phyloP scores from a whole-genome alignment of 2,329 filamentous ascomycete genomes.

The Paradendryphiella salina region DNA sequence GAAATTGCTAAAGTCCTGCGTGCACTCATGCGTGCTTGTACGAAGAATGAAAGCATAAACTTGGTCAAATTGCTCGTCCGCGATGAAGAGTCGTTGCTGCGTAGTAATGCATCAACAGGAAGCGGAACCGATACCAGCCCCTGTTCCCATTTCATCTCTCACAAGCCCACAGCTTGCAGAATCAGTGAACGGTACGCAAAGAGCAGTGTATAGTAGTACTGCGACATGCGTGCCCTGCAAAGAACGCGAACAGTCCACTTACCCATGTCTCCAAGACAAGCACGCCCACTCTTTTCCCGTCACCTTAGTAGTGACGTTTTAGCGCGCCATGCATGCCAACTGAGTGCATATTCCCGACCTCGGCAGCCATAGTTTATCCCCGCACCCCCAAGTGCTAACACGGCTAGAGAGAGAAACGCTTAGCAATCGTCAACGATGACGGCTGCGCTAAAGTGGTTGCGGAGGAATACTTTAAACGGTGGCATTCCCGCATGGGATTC shows the following conservation, averaged over 20 bases:
- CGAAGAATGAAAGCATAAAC: not conserved
- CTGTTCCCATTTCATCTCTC: not conserved
- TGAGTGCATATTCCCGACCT: conserved; percentile 27
- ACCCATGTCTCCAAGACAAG: not conserved
- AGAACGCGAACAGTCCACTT: not conserved
- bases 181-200: not conserved
- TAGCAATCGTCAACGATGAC: conserved; percentile 30
- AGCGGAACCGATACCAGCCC: not conserved
- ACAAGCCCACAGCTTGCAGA: not conserved
- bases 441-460: conserved; percentile 4
- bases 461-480: conserved; percentile 1
- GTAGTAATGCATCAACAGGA: not conserved
- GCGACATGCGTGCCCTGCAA: not conserved
- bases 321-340: not conserved
- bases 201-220: not conserved
- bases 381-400: conserved; percentile 17
- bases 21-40: not conserved
- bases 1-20: not conserved
- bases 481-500: not conserved
- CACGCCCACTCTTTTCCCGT: not conserved
- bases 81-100: not conserved
- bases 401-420: conserved; percentile 21
- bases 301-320: not conserved
- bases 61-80: not conserved
- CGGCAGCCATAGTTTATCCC: conserved; percentile 28